Evolutionary conservation across 768 basidiomycete genomes (phyloP).

Genomic region (Dioszegia aurantiaca): DNA sequence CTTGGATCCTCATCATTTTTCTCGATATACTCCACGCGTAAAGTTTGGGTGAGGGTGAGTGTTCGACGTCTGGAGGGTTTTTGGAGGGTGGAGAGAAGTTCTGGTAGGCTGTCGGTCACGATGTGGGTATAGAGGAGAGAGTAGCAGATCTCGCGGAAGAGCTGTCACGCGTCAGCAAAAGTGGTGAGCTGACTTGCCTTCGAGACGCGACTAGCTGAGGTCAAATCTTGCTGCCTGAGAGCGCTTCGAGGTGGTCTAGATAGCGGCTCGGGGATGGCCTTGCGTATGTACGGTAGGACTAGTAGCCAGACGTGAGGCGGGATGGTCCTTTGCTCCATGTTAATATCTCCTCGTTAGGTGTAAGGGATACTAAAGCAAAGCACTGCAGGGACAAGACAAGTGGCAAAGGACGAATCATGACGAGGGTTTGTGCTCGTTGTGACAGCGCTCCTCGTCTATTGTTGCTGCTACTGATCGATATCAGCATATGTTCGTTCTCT

Average conservation of each 20-base stretch:
- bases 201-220: background rate
- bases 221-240: background rate
- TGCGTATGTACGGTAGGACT: background rate
- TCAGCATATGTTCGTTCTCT: too few relatives aligned
- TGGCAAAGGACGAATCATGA: too few relatives aligned
- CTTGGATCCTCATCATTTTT: background rate
- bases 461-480: too few relatives aligned
- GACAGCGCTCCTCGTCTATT: too few relatives aligned
- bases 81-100: background rate
- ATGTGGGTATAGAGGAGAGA: background rate
- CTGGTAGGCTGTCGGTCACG: background rate
- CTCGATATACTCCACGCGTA: background rate
- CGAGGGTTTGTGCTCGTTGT: too few relatives aligned
- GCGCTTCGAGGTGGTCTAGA: background rate
- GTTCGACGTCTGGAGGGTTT: background rate
- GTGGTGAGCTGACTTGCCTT: background rate
- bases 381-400: too few relatives aligned
- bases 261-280: background rate
- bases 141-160: background rate
- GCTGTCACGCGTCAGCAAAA: background rate
- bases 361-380: too few relatives aligned
- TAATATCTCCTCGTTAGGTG: too few relatives aligned
- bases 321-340: too few relatives aligned
- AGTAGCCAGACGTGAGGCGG: background rate
- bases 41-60: background rate